Base-by-base conservation (phyloP, 495 filamentous ascomycete species). In the Clohesyomyces aquaticus region DNA sequence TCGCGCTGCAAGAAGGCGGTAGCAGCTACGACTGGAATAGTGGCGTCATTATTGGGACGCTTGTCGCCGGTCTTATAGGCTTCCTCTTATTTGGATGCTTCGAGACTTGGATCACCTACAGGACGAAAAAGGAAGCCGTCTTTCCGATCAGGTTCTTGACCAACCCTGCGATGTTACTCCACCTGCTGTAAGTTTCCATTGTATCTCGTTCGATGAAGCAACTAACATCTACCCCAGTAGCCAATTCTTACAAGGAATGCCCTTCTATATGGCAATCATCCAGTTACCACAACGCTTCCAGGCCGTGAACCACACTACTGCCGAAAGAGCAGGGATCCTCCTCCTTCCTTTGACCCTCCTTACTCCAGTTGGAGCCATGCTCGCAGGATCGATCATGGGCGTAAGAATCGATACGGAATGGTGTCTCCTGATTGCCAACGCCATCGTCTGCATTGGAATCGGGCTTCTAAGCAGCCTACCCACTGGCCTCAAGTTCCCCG, bases 211-310 rank as follows among this genome's bases (percentile, higher is more conserved):
- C 23, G 14, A 18, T 42, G 1, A 21, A 28, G 23, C 19, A 10
- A 21, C 19, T 46, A 38, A 50, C 3, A 8, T 32, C 21, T 12
- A 2, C 21, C 46, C 28, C 23, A 65, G 60, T 22, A 52, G 60
- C 48, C 63, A 59, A 54, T 51, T 61, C 32, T 46, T 69, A 16
- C 46, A 59, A 4, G 67, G 67, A 3, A 52, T 67, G 53, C 55
- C 60, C 8, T 68, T 61, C 52, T 58, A 60, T 19, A 50, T 52
- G 8, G 25, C 54, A 2, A 26, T 71, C 26, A 59, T 71, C 23
- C 59, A 71, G 23, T 56, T 71, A 2, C 68, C 68, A 9, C 68
- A 71, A 41, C 68, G 68, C 47, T 71, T 71, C 27, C 68, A 71
- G 32, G 52, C 27, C 21, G 68, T 68, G 3, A 71, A 71, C 25